These are phyloP conservation scores for Xylaria sp. DNA, from an alignment of 2,329 filamentous ascomycete genomes.

Conservation along the genomic window DNA sequence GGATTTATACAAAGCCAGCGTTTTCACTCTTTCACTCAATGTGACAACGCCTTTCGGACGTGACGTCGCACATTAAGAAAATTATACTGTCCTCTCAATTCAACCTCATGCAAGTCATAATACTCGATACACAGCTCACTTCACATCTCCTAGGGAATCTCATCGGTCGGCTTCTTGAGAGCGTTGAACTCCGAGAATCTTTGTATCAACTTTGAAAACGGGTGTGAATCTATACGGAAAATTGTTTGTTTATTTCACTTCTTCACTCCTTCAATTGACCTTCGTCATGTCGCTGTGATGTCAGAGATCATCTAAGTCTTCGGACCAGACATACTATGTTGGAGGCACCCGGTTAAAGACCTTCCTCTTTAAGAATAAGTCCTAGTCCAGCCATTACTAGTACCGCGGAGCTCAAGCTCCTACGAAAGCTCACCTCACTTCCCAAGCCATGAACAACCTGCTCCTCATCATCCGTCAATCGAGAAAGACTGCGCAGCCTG, in stretches of 20 bases:
- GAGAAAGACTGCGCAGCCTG: background rate
- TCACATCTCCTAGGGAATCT: no score
- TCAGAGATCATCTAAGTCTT: background rate
- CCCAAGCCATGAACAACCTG: background rate
- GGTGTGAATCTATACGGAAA: background rate
- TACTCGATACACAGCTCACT: no score
- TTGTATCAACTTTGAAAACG: background rate
- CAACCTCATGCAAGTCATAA: no score
- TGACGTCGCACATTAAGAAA: background rate
- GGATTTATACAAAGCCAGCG: background rate
- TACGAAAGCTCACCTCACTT: constrained; percentile 4
- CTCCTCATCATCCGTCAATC: constrained; percentile 7
- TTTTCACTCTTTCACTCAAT: background rate
- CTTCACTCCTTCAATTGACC: no score
- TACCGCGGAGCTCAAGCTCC: background rate
- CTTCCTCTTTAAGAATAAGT: constrained; percentile 33
- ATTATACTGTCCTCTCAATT: no score
- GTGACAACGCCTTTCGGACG: background rate
- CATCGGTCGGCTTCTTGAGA: no score
- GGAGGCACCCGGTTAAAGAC: constrained; percentile 13
- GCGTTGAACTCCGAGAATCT: background rate
- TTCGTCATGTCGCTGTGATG: background rate
- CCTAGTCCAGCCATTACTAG: constrained; percentile 19
- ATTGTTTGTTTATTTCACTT: background rate
- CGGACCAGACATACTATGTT: background rate